Evolutionary conservation across 176 grass and related monocot species (phyloP), one percentile per base, ranked within the genome.

Genomic region (Cenchrus americanus): DNA sequence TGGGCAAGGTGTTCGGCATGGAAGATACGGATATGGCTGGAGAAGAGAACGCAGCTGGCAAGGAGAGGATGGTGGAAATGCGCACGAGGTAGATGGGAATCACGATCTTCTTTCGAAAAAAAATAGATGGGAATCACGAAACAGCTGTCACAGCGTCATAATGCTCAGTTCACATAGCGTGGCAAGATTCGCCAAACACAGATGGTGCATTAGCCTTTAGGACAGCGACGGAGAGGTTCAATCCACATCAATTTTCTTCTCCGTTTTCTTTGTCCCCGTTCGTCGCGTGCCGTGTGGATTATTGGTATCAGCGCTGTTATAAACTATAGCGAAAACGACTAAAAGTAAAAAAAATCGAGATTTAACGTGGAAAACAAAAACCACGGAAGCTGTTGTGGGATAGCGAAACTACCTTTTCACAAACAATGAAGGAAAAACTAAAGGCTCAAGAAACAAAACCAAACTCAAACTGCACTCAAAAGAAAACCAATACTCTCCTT

Each of bases 1-100:
- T 83, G 47, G 85, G 86, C 47, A 83, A 86, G 80, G 77, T 91
- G 66, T 91, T 94, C 10, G 92, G 89, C 82, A 71, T 79, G 70
- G 61, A 61, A 12, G 58, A 61, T 12, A 41, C 23, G 2, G 80
- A 71, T 23, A 53, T 41, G 24, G 24, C 61, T 8, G 84, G 74
- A 62, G 32, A 24, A 10, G 27, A 81, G 2, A 71, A 57, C 24
- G 14, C 40, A 0, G 50, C 57, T 52, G 15, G 40, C 6, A 73
- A 81, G 53, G 62, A 87, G 10, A 75, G 80, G 72, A 30, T 32
- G 3, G 65, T 81, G 37, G 87, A 78, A 66, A 70, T 89, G 75
- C 46, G 49, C 46, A 53, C 55, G 49, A 75, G 32, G 4, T 75
- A 86, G 49, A 19, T 5, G 24, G 12, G 44, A 19, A 59, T 19